Evolutionary conservation across 202 grass and related monocot genomes (phyloP), one percentile per base, ranked within the genome.

Genomic region (Digitaria exilis): DNA sequence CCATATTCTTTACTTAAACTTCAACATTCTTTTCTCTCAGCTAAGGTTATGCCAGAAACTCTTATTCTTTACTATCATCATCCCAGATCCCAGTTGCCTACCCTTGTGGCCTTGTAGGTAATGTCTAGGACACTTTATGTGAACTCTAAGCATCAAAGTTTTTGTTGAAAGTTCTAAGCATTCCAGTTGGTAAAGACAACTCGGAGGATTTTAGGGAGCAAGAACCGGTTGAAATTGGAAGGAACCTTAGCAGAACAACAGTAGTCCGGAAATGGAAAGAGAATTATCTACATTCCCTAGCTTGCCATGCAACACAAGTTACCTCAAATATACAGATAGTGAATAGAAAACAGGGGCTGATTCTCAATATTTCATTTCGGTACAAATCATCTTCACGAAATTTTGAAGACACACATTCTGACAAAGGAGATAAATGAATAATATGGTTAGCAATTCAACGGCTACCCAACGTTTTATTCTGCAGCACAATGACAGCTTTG

Each of bases 101-200:
- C 50, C 52, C 19, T 28, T n/a, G n/a, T n/a, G n/a, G n/a, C n/a
- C n/a, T n/a, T 32, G 50, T 62, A 30, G 55, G 48, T 35, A 30
- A 81, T 48, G 11, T 46, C n/a, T 24, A 31, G 4, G 82, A 14
- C 29, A 60, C 26, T 71, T 89, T 49, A 39, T 77, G 71, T 71
- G 49, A 77, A 34, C 50, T 83, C 54, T 52, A 85, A 48, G 77
- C 63, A 89, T 70, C 54, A 2, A 24, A 24, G 52, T 24, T 56
- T 56, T 56, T 12, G 4, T 56, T 11, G 6, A 56, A 21, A 55
- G 21, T 22, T 77, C 43, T 51, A 76, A 37, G 61, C 52, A 89
- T 70, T 34, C 19, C 54, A 49, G 55, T 48, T 81, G 48, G 17
- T 55, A 39, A 71, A 71, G 30, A 65, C 54, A 69, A 81, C 67